A percentile compares a stretch with the other conserved stretches of the same genome.
phyloP scores from a whole-genome alignment of 495 filamentous ascomycete species.

The Tuber borchii region DNA sequence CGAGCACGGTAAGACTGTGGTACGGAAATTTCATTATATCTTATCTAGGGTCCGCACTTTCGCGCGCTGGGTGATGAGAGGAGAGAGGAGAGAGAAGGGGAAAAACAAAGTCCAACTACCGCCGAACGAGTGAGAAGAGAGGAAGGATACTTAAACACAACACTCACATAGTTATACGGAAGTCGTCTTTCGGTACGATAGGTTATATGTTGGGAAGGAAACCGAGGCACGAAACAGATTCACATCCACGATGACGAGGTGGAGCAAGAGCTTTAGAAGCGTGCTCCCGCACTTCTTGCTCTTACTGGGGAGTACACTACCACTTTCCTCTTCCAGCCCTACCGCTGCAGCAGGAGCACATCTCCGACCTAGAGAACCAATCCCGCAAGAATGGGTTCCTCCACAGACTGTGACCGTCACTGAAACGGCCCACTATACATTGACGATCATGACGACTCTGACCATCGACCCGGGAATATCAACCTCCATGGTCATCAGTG shows the following conservation, averaged over 20 bases:
- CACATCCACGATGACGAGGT: not conserved
- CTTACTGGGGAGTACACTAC: not conserved
- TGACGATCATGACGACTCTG: not conserved
- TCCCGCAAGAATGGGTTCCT: not conserved
- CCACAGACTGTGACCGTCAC: not conserved
- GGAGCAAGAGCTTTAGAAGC: not conserved
- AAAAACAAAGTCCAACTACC: too few species aligned
- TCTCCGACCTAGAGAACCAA: not conserved
- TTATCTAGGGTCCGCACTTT: not conserved
- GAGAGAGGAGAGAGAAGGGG: not conserved
- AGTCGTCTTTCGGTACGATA: not conserved
- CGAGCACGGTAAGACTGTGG: not conserved
- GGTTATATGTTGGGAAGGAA: slow-evolving; percentile 1
- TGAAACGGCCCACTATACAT: not conserved
- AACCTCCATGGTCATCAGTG: not conserved
- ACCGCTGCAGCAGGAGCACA: not conserved
- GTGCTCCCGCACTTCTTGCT: not conserved
- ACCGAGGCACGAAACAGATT: not conserved
- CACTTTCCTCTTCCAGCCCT: not conserved
- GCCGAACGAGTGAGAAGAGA: not conserved
- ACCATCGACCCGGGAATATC: not conserved
- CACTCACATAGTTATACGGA: not conserved
- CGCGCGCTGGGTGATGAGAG: not conserved
- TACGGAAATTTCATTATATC: not conserved
- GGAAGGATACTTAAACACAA: not conserved